phyloP scores from a whole-genome alignment of 305 asterid genomes.

The Solanum hybrid region DNA sequence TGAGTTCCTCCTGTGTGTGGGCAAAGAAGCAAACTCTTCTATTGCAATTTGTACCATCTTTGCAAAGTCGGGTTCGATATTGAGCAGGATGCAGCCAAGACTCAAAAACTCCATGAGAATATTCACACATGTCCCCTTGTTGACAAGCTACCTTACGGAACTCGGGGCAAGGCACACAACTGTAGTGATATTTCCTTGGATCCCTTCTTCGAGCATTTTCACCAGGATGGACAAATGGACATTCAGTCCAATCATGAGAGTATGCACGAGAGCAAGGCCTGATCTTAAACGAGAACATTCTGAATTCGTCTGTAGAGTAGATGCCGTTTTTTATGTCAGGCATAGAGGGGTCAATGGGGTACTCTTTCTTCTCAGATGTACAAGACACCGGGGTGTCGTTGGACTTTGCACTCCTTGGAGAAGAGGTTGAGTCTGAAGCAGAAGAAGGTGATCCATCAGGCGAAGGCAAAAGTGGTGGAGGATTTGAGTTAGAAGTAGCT shows the following conservation, averaged over 20 bases:
- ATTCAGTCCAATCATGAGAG: neutral
- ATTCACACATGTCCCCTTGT: neutral
- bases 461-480: conserved; percentile 30
- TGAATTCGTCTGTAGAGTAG: neutral
- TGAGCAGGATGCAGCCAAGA: neutral
- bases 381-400: conserved; percentile 18
- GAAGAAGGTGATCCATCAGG: conserved; percentile 30
- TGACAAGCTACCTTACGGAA: neutral
- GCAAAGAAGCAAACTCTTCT: neutral
- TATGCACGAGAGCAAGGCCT: neutral
- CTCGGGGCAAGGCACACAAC: neutral
- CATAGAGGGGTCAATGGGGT: neutral
- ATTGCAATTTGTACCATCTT: neutral
- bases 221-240: neutral
- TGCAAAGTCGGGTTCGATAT: neutral
- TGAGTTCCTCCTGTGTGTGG: neutral
- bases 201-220: neutral
- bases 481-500: conserved; percentile 22
- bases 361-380: neutral
- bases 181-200: neutral
- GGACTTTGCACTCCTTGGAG: conserved; percentile 23
- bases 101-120: neutral
- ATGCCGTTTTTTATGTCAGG: neutral
- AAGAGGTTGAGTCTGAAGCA: conserved; percentile 26
- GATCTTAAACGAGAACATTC: neutral